Evolutionary conservation across 495 filamentous ascomycete species (phyloP).

Genomic region (Aspergillus affinis): DNA sequence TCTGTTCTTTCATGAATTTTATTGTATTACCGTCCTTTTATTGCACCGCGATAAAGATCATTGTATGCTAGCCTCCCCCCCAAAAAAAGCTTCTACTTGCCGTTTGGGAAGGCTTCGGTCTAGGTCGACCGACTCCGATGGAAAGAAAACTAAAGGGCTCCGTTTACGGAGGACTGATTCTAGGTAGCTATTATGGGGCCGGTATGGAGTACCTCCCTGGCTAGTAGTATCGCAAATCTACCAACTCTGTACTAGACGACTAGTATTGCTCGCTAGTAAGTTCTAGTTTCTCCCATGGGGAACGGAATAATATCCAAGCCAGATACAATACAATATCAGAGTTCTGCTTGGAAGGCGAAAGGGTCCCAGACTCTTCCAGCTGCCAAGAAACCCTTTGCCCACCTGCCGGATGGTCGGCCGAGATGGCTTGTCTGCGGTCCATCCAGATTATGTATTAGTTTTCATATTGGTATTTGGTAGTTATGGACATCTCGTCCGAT

Average conservation of each 20-base stretch:
- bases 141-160: neutral
- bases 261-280: neutral
- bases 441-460: neutral
- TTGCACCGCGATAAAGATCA: neutral
- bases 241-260: neutral
- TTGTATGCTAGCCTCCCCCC: neutral
- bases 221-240: neutral
- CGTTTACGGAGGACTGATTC: neutral
- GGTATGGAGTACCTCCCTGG: neutral
- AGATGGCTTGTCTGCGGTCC: conserved; percentile 11
- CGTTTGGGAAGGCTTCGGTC: neutral
- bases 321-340: too few species aligned
- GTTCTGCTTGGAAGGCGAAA: too few species aligned
- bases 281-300: neutral
- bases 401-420: conserved; percentile 15
- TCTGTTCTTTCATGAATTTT: conserved; percentile 2
- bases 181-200: neutral
- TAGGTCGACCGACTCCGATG: neutral
- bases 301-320: too few species aligned
- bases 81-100: neutral
- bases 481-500: neutral
- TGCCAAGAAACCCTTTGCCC: neutral
- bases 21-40: conserved; percentile 2
- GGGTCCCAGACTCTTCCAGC: neutral
- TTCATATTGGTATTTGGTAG: too few species aligned